Evolutionary conservation across 2,329 filamentous ascomycete species (phyloP), one percentile per base, ranked within the genome.

Genomic region (Amauroascus verrucosus): DNA sequence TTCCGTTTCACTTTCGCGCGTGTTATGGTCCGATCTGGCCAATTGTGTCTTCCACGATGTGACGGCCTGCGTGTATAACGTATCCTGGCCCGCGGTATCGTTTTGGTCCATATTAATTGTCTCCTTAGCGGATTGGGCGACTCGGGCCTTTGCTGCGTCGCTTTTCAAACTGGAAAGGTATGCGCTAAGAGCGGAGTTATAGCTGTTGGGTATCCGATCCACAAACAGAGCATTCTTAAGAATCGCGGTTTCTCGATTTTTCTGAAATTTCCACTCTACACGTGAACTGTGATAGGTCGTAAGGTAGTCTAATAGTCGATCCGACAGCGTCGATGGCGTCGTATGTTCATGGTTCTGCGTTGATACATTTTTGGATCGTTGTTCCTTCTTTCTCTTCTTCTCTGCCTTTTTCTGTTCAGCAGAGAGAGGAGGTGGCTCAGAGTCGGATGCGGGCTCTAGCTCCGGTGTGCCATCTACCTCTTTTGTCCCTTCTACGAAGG

Each of bases 251-350:
- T 96, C 90, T 65, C 88, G 82, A 61, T 88, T 90, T 73, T 96
- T 96, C 74, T 94, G 95, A 75, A 96, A 97, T 69, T 95, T 96
- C 91, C 91, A 97, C 61, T 75, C 76, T 8, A 77, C 74, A 54
- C 82, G 82, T 56, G 82, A 78, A 53, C 77, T 78, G 69, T 86
- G 77, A 77, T 89, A 95, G 65, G 84, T 81, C 45, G 77, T 77
- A 43, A 96, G 78, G 66, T 96, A 96, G 51, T 80, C 76, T 14
- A 94, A 75, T 54, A 88, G 84, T 13, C 83, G 78, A 6, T 63
- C 48, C 30, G 54, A 53, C 14, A 32, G 33, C 28, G 41, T 16
- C 6, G 50, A 14, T 9, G 30, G 9, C 9, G 30, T 28, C 22
- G 5, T 18, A 11, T 40, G 30, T 24, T 32, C n/a, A 18, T 24